Evolutionary conservation across 2,329 filamentous ascomycete species (phyloP).

Genomic region (Sclerotinia borealis): DNA sequence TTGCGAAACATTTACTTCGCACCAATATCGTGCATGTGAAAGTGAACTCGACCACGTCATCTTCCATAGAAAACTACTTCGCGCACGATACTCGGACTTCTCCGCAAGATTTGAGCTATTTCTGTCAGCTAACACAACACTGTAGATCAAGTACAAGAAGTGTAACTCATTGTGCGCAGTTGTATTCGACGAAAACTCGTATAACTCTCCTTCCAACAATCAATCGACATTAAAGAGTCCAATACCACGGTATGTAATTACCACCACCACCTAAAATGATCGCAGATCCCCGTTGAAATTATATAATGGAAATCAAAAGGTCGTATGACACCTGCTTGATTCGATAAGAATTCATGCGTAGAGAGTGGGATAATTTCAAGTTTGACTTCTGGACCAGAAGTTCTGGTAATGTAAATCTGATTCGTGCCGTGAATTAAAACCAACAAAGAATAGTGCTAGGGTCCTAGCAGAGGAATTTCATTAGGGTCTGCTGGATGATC

Average conservation of each 20-base stretch:
- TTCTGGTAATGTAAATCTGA: neutral
- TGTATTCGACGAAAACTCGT: neutral
- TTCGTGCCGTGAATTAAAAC: neutral
- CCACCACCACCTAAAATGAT: neutral
- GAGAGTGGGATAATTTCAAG: neutral
- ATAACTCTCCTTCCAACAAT: neutral
- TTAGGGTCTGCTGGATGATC: neutral
- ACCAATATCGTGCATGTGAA: neutral
- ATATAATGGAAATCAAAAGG: slow-evolving; percentile 1
- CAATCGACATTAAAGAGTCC: neutral
- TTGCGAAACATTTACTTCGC: neutral
- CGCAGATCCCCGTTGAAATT: neutral
- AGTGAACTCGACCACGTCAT: neutral
- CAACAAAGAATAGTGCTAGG: neutral
- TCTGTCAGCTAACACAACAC: neutral
- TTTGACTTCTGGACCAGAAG: neutral
- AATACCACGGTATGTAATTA: neutral
- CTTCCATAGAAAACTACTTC: neutral
- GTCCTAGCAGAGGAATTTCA: neutral
- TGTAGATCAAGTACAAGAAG: neutral
- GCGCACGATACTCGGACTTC: neutral
- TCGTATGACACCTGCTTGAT: neutral
- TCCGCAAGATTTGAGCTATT: neutral
- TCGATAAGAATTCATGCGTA: neutral
- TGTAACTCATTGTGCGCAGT: neutral